Percentiles rank a stretch among this genome's conserved stretches.
Conservation (phyloP, 129 eudicot species). For the Flaveria brownii region DNA sequence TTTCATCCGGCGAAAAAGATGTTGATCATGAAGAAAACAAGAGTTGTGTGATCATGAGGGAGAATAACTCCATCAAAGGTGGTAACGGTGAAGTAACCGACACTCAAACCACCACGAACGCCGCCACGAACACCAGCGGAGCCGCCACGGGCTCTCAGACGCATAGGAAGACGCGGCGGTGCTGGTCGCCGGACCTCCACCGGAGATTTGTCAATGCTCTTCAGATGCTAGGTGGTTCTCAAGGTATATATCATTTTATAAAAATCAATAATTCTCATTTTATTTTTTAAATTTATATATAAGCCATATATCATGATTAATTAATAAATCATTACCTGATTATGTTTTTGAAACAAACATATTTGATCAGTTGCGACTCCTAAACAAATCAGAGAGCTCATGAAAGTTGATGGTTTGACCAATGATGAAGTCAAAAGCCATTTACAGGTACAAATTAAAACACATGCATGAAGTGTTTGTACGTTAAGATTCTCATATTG, state of each 20-base stretch:
- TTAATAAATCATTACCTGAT: conserved; percentile 25
- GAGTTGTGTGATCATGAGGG: conserved; percentile 29
- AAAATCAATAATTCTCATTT: no score
- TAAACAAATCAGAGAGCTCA: conserved; percentile 95
- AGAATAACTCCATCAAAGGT: conserved; percentile 45
- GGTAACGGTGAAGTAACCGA: conserved; percentile 37
- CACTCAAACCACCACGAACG: conserved; percentile 39
- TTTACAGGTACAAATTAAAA: conserved; percentile 58
- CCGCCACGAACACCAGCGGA: conserved; percentile 19
- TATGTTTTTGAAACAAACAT: conserved; percentile 25
- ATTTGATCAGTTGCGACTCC: conserved; percentile 87
- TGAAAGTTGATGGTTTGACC: conserved; percentile 99
- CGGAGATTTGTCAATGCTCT: conserved; percentile 95
- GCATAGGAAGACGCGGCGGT: conserved; percentile 84
- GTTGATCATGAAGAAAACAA: conserved; percentile 50
- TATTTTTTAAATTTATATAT: no score
- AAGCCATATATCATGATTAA: conserved; percentile 24
- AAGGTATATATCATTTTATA: conserved; percentile 51
- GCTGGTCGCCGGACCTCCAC: conserved; percentile 99
- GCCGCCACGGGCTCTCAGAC: conserved; percentile 50
- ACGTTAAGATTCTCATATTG: conserved; percentile 14
- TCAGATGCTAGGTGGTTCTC: conserved; percentile 98
- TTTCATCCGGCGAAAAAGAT: conserved; percentile 60
- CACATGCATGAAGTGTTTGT: conserved; percentile 28
- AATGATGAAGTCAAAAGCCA: conserved; percentile 99